These are phyloP conservation scores for Yamadazyma sp. DNA, from an alignment of 1,139 yeast species.

Conservation along the genomic window DNA sequence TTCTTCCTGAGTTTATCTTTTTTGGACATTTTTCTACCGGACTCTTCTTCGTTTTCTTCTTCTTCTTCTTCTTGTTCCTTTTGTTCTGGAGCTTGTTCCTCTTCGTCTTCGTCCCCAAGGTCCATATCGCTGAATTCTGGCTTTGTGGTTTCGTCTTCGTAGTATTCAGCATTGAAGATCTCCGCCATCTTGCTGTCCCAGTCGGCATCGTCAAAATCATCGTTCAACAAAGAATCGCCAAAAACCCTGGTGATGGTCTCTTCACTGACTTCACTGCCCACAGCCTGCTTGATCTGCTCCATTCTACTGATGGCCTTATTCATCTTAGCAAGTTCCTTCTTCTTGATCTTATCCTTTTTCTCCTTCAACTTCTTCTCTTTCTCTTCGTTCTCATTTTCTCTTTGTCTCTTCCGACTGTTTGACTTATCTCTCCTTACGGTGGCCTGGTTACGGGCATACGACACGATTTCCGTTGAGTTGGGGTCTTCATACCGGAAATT, in stretches of 20 bases:
- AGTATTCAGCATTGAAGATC: constrained; percentile 81
- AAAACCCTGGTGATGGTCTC: constrained; percentile 63
- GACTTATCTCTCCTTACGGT: constrained; percentile 81
- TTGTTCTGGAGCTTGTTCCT: constrained; percentile 12
- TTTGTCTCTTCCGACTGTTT: constrained; percentile 74
- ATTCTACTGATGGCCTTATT: constrained; percentile 78
- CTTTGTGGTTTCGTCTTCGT: constrained; percentile 52
- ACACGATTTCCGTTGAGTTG: constrained; percentile 82
- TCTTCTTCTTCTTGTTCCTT: constrained; percentile 37
- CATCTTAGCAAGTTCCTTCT: constrained; percentile 73
- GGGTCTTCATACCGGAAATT: constrained; percentile 95
- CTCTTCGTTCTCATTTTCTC: constrained; percentile 67
- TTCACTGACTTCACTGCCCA: constrained; percentile 73
- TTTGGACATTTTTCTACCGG: constrained; percentile 41
- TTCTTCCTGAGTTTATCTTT: constrained; percentile 55
- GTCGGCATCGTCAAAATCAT: constrained; percentile 85
- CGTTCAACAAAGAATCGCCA: constrained; percentile 75
- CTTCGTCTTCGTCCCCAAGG: constrained; percentile 27
- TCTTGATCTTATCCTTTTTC: constrained; percentile 62
- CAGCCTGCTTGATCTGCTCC: constrained; percentile 74
- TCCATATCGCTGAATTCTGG: constrained; percentile 39
- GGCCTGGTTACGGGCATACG: constrained; percentile 96
- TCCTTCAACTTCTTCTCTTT: constrained; percentile 53
- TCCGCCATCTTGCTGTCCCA: constrained; percentile 91
- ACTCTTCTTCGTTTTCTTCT: constrained; percentile 27